These are phyloP conservation scores for Withania somnifera DNA, from an alignment of 305 asterid species.

Conservation along the genomic window DNA sequence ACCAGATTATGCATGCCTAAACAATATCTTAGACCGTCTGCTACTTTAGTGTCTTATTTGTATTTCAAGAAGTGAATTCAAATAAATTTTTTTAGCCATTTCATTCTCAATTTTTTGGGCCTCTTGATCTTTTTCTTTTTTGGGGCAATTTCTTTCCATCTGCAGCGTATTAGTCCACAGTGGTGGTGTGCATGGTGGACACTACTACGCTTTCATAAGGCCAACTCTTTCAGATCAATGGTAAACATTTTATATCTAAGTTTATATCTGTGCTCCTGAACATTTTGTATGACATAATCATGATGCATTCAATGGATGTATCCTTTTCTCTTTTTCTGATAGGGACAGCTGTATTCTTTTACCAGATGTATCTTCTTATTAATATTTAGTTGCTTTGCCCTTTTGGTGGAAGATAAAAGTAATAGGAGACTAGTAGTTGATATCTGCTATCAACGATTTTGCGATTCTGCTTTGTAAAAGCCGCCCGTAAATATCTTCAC, in stretches of 20 bases:
- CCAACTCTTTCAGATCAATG: slow-evolving; percentile 52
- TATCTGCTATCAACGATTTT: background rate
- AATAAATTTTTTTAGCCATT: background rate
- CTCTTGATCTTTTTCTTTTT: background rate
- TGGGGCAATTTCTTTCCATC: background rate
- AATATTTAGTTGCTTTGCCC: background rate
- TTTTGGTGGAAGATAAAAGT: background rate
- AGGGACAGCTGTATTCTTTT: background rate
- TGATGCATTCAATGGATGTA: background rate
- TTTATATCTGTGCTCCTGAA: background rate
- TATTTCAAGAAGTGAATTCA: background rate
- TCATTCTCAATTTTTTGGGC: background rate
- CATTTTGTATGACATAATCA: background rate
- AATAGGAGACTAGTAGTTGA: background rate
- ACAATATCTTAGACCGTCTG: background rate
- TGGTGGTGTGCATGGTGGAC: slow-evolving; percentile 63
- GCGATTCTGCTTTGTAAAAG: background rate
- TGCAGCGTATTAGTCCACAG: slow-evolving; percentile 65
- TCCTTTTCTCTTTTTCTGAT: background rate
- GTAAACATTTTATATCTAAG: slow-evolving; percentile 20
- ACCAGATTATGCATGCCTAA: background rate
- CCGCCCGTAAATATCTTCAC: background rate
- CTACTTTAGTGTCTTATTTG: background rate
- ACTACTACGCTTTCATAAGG: slow-evolving; percentile 49
- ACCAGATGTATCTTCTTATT: background rate